Conservation (phyloP, 1,284 basidiomycete species). For the Kalmanozyma brasiliensis region DNA sequence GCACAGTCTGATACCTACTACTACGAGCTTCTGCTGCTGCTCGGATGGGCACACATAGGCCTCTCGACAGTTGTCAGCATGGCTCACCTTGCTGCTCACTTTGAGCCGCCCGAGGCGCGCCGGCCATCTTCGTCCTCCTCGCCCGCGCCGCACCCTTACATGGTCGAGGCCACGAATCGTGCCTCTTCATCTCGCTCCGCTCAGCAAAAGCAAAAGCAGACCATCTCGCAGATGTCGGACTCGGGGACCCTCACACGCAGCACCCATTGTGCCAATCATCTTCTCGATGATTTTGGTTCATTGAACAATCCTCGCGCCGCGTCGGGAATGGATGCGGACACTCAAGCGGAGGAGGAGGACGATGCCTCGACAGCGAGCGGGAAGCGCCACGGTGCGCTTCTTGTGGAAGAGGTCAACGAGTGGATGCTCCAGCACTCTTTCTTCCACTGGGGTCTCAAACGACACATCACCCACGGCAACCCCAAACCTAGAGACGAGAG, state of each 20-base stretch:
- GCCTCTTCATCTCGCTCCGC: slow-evolving; percentile 15
- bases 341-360: slow-evolving; percentile 50
- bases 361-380: slow-evolving; percentile 59
- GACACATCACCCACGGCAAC: slow-evolving; percentile 87
- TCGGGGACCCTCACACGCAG: slow-evolving; percentile 17
- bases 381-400: slow-evolving; percentile 61
- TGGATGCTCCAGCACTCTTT: slow-evolving; percentile 63
- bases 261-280: slow-evolving; percentile 8
- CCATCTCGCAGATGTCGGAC: slow-evolving; percentile 22
- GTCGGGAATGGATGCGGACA: slow-evolving; percentile 27
- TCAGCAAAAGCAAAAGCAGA: not conserved
- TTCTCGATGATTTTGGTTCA: slow-evolving; percentile 7
- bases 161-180: slow-evolving; percentile 8
- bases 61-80: slow-evolving; percentile 9
- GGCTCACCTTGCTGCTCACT: slow-evolving; percentile 43
- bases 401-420: slow-evolving; percentile 62
- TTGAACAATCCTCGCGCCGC: slow-evolving; percentile 10
- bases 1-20: too few species aligned
- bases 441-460: slow-evolving; percentile 72
- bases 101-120: slow-evolving; percentile 32
- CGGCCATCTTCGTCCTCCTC: slow-evolving; percentile 15
- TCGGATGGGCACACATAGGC: too few species aligned
- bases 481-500: slow-evolving; percentile 76
- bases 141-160: slow-evolving; percentile 22
- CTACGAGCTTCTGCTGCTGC: too few species aligned